Evolutionary conservation across 2,329 filamentous ascomycete genomes (phyloP), one percentile per base, ranked within the genome.

Genomic region (Neonectria coccinea): DNA sequence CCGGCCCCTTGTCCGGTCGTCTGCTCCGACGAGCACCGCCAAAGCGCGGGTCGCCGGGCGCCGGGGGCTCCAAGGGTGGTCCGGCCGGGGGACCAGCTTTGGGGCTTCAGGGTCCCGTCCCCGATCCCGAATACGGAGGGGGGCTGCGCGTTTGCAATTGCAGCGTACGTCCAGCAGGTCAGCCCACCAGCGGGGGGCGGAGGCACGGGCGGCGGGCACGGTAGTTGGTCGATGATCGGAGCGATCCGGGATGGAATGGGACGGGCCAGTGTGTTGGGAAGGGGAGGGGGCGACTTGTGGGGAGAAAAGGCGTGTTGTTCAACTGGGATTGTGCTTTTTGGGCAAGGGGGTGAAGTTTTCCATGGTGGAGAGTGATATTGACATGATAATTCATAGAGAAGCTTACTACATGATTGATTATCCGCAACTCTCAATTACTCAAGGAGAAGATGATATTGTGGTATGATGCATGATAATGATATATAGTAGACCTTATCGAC

Each of bases 171-270:
- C 27, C 20, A 48, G 42, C 27, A 68, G 54, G 70, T 73, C 71
- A 73, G 70, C 64, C 70, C 71, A 73, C 65, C 66, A 74, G 71
- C 70, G 71, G 71, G 71, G 65, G 71, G 66, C 64, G 33, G 22
- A 60, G 62, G 58, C 52, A 63, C 62, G 65, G 54, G 39, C n/a
- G 71, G 66, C 60, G 33, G 62, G 58, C 56, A 65, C 62, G 65
- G 54, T 61, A 61, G 57, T 69, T 61, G 59, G 59, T 70, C 56
- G 61, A 63, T 65, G 59, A 53, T 73, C 71, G 71, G 71, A 67
- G 71, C 61, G 69, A 68, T 63, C 71, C 71, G 71, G 71, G 56
- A 45, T 50, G 54, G 45, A 16, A 71, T 67, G 59, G 50, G 58
- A 63, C 59, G 53, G 68, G 66, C 63, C 48, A n/a, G 36, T 39